A percentile compares a stretch with the other conserved stretches of the same genome.
Evolutionary conservation across 805 yeast species (phyloP).

Genomic region (Pichia cephalocereana): DNA sequence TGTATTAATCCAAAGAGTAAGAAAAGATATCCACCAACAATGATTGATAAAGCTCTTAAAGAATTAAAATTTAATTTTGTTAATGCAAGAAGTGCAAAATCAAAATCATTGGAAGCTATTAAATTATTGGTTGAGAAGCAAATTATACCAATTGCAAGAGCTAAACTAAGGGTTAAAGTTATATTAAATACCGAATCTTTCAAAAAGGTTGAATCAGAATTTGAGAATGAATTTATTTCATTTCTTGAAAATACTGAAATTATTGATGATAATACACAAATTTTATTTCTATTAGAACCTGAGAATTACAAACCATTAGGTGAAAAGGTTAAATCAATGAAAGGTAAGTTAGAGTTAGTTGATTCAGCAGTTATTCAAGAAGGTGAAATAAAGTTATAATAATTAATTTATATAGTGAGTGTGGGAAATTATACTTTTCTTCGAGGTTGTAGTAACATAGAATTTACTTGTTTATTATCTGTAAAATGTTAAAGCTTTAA

Average conservation of each 20-base stretch:
- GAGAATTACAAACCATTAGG: slow-evolving; percentile 24
- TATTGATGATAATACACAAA: slow-evolving; percentile 8
- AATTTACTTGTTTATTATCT: too few species aligned
- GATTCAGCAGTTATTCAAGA: slow-evolving; percentile 25
- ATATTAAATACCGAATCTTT: slow-evolving; percentile 46
- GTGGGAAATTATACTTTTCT: too few species aligned
- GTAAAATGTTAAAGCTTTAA: neutral
- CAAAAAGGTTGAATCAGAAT: slow-evolving; percentile 26
- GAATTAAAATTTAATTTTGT: slow-evolving; percentile 74
- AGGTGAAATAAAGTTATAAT: slow-evolving; percentile 9
- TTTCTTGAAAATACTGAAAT: slow-evolving; percentile 7
- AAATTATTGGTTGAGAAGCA: slow-evolving; percentile 67
- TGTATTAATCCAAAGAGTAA: slow-evolving; percentile 86
- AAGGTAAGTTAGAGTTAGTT: slow-evolving; percentile 35
- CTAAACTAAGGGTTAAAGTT: slow-evolving; percentile 83
- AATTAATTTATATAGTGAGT: too few species aligned
- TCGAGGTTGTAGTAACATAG: too few species aligned
- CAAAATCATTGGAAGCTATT: slow-evolving; percentile 88
- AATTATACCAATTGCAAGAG: slow-evolving; percentile 86
- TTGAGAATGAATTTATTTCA: slow-evolving; percentile 10
- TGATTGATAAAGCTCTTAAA: slow-evolving; percentile 78
- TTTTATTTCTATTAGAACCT: slow-evolving; percentile 16
- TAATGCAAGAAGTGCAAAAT: slow-evolving; percentile 51
- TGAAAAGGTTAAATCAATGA: slow-evolving; percentile 33
- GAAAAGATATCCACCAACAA: slow-evolving; percentile 89